phyloP scores from a whole-genome alignment of 257 asterid genomes.

The Solanum sejunctum region DNA sequence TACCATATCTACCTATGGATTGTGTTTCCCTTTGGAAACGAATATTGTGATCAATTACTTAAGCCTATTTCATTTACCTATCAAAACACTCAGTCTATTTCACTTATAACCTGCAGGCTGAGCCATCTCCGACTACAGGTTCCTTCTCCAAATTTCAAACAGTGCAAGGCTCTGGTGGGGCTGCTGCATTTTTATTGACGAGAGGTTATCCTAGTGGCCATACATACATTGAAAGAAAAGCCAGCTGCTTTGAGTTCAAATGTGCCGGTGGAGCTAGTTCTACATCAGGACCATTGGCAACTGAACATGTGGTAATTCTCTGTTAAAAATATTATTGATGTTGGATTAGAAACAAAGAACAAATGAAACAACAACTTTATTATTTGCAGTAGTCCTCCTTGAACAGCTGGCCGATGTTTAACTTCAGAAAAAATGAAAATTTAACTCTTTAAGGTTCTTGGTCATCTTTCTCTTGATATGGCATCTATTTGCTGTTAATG shows the following conservation, averaged over 20 bases:
- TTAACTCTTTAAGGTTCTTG: background rate
- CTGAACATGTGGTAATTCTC: conserved; percentile 38
- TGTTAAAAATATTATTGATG: background rate
- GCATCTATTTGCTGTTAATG: background rate
- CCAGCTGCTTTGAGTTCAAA: conserved; percentile 66
- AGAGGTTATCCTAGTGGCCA: conserved; percentile 14
- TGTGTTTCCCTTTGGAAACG: background rate
- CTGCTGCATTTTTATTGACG: conserved; percentile 18
- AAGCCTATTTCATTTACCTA: background rate
- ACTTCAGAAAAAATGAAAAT: background rate
- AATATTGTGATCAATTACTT: background rate
- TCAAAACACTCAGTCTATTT: background rate
- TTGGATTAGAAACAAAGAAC: background rate
- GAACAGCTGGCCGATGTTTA: background rate
- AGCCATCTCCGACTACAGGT: conserved; percentile 98
- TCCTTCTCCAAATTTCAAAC: conserved; percentile 60
- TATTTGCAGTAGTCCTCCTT: background rate
- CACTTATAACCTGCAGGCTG: conserved; percentile 43
- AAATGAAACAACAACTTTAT: background rate
- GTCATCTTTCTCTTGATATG: background rate
- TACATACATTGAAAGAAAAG: conserved; percentile 17
- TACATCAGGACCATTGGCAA: conserved; percentile 38
- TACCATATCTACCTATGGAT: background rate
- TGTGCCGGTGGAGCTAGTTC: conserved; percentile 56
- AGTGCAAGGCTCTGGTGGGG: conserved; percentile 57